A percentile compares a stretch with the other conserved stretches of the same genome.
These are phyloP conservation scores for Prototheca cutis DNA, from an alignment of 163 green algal species.

Conservation along the genomic window DNA sequence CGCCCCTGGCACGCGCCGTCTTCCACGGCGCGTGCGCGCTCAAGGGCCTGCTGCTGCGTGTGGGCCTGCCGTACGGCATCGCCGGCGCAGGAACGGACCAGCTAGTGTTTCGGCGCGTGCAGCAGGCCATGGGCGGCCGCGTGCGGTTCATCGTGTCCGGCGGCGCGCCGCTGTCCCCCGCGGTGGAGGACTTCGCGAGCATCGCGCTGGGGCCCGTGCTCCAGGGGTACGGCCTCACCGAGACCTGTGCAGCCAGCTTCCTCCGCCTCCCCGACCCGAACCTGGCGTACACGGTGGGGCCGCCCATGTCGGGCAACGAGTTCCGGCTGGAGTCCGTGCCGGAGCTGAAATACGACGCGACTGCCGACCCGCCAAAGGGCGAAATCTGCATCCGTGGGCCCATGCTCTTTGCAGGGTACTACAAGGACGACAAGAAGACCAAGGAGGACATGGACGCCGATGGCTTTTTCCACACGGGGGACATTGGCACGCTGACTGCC, in stretches of 20 bases:
- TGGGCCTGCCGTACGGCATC: not conserved
- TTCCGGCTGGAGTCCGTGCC: slow-evolving; percentile 39
- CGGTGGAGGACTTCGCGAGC: slow-evolving; percentile 73
- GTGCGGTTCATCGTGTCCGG: slow-evolving; percentile 20
- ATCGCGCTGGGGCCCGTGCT: slow-evolving; percentile 80
- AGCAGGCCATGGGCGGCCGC: slow-evolving; percentile 35
- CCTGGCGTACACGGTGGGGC: slow-evolving; percentile 57
- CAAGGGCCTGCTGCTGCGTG: slow-evolving; percentile 49
- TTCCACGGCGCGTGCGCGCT: slow-evolving; percentile 48
- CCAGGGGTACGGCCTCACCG: slow-evolving; percentile 95
- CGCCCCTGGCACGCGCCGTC: slow-evolving; percentile 31
- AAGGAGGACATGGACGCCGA: slow-evolving; percentile 33
- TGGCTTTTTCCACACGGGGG: slow-evolving; percentile 59
- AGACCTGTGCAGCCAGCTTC: slow-evolving; percentile 83
- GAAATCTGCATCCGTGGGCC: slow-evolving; percentile 81
- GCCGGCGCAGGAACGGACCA: slow-evolving; percentile 34
- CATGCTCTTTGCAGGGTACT: slow-evolving; percentile 80
- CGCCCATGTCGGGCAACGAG: slow-evolving; percentile 21
- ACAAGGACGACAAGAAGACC: slow-evolving; percentile 63
- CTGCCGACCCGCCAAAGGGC: slow-evolving; percentile 30
- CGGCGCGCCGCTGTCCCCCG: slow-evolving; percentile 19
- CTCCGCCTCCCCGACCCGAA: slow-evolving; percentile 50
- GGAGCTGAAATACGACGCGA: slow-evolving; percentile 33
- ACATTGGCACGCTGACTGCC: slow-evolving; percentile 81
- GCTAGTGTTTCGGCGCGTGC: slow-evolving; percentile 40